A percentile compares a stretch with the other conserved stretches of the same genome.
Evolutionary conservation across 345 rosid genomes (phyloP).

Genomic region (Pistacia atlantica): DNA sequence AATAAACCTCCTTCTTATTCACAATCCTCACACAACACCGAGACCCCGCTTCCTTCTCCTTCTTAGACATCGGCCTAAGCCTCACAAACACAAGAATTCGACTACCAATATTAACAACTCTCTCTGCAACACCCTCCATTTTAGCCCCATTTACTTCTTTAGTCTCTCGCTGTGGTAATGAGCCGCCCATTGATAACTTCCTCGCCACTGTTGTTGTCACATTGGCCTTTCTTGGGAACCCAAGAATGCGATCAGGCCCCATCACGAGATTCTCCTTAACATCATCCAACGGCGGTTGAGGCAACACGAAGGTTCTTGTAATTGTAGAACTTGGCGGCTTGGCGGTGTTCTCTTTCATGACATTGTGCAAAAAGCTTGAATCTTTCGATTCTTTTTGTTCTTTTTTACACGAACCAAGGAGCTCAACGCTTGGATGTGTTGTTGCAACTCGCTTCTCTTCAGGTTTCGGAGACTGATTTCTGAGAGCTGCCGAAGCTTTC

Average conservation of each 20-base stretch:
- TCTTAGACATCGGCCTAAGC: constrained; percentile 91
- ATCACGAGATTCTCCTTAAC: constrained; percentile 65
- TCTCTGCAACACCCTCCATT: constrained; percentile 38
- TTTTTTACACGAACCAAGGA: constrained; percentile 46
- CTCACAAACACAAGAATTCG: constrained; percentile 85
- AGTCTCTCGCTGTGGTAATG: constrained; percentile 30
- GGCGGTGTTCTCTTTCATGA: constrained; percentile 50
- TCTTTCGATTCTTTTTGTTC: constrained; percentile 38
- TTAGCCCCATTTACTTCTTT: constrained; percentile 43
- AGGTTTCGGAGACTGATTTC: constrained; percentile 48
- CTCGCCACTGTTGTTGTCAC: constrained; percentile 50
- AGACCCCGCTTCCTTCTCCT: constrained; percentile 83
- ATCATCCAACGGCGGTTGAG: constrained; percentile 52
- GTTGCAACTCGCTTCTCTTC: constrained; percentile 51
- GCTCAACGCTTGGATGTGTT: constrained; percentile 60
- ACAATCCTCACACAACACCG: constrained; percentile 80
- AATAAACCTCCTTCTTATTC: constrained; percentile 78
- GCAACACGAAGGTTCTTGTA: constrained; percentile 50
- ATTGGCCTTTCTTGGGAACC: constrained; percentile 50
- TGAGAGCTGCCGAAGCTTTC: constrained; percentile 57
- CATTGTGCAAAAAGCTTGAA: constrained; percentile 30
- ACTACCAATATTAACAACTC: constrained; percentile 33
- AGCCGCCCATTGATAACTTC: constrained; percentile 66
- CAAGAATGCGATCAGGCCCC: constrained; percentile 55
- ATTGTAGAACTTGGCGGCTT: constrained; percentile 35